A percentile compares a stretch with the other conserved stretches of the same genome.
Evolutionary conservation across 2,329 filamentous ascomycete genomes (phyloP).

Genomic region (Penicillium nordicum): DNA sequence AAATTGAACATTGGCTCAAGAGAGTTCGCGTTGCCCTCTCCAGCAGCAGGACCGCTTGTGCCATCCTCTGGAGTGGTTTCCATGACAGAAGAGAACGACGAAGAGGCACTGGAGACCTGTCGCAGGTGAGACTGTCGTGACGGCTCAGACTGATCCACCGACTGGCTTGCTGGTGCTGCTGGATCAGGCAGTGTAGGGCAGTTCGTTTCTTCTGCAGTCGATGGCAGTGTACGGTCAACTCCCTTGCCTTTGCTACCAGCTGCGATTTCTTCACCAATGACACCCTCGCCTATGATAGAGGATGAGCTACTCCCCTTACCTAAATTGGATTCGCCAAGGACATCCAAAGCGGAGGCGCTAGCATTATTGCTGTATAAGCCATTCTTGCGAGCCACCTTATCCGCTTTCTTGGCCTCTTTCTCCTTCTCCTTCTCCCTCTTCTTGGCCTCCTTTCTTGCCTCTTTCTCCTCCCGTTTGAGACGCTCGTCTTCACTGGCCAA

Average conservation of each 20-base stretch:
- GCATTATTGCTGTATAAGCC: constrained; percentile 53
- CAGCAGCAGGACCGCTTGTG: constrained; percentile 47
- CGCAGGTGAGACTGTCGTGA: constrained; percentile 69
- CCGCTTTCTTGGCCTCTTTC: constrained; percentile 76
- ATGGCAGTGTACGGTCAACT: constrained; percentile 54
- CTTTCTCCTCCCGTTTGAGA: constrained; percentile 80
- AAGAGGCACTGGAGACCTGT: constrained; percentile 84
- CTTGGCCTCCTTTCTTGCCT: constrained; percentile 76
- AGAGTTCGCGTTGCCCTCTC: constrained; percentile 48
- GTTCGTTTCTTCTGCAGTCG: constrained; percentile 21
- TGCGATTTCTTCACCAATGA: constrained; percentile 36
- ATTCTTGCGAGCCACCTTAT: constrained; percentile 64
- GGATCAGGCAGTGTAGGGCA: constrained; percentile 2
- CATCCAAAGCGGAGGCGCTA: constrained; percentile 61
- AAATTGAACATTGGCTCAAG: constrained; percentile 89
- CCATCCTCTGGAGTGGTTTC: constrained; percentile 54
- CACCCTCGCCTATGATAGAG: constrained; percentile 37
- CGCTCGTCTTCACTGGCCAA: constrained; percentile 91
- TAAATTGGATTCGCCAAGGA: constrained; percentile 32
- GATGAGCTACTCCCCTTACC: constrained; percentile 39
- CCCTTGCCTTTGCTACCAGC: constrained; percentile 63
- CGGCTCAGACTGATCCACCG: constrained; percentile 43
- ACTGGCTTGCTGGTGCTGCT: not conserved
- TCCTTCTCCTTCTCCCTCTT: constrained; percentile 77
- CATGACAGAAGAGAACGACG: constrained; percentile 70